Base-by-base conservation (phyloP, 129 eudicot genomes). In the Lactuca sativa region DNA sequence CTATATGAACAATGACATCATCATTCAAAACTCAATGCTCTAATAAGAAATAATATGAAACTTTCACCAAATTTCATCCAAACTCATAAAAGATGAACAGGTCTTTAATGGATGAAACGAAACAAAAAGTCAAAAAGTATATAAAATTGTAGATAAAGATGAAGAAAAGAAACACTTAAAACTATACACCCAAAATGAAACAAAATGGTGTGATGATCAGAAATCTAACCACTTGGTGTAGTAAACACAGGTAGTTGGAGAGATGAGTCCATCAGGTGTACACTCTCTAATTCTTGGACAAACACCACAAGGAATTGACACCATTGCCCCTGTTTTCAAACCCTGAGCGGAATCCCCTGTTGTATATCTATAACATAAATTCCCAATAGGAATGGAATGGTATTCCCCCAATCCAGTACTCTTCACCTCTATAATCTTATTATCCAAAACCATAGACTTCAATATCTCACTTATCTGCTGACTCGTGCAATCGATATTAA, bases 201-300 rank as follows among this genome's bases (percentile, higher is more conserved):
- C 30, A 36, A 53, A 56, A 14, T 15, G 51, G n/a, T 53, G 32
- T 31, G 15, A 41, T 37, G 38, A 64, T 91, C 81, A 92, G 38
- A 88, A 89, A 7, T 82, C 83, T 30, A 90, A 74, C 99, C 93
- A 93, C 59, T 90, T 82, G 2, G 66, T 72, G 77, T 77, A 93
- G 63, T 93, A 93, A 8, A 54, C 87, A 72, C 97, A 93, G 21
- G 88, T 90, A 57, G 69, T 43, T 0, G 99, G 99, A 36, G 99
- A 93, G 30, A 90, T 85, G 16, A 78, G 70, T 44, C 99, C 99
- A 80, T 78, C 90, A 40, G 95, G 92, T 6, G 92, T 72, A 57
- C 99, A 93, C 79, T 81, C 44, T 52, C 75, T 76, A 51, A 87
- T 93, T 55, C 99, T 77, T 0, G 99, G 92, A 78, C 99, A 93